Base-by-base conservation (phyloP, 352 stramenopile genomes). In the Pythium brassicae region DNA sequence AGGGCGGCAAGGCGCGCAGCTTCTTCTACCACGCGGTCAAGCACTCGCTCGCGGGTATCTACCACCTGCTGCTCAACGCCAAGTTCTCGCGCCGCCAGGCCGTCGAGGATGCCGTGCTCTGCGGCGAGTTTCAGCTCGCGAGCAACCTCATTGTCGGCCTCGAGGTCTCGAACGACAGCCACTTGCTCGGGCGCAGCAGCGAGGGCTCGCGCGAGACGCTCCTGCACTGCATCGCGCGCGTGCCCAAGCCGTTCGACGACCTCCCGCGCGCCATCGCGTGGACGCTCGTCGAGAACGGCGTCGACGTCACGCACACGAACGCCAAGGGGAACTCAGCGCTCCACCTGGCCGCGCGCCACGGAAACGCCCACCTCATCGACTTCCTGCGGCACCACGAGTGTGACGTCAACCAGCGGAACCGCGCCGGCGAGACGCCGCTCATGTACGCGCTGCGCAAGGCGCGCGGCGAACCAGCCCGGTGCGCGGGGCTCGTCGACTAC, bases 11-110 rank as follows among this genome's bases (percentile, higher is more conserved):
- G 39, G 59, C 65, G 19, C 74, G 69, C 37, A 90, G 83, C 45
- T 89, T 85, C 63, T 92, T 90, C 50, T 90, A 87, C 50, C 74
- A 88, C 46, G 83, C 83, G 1, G 79, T 92, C 17, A 83, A 73
- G 57, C 65, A 90, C 51, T 74, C 68, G 6, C 66, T 89, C 6
- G 83, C 79, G 0, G 83, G 79, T 4, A 87, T 92, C 22, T 92
- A 76, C 42, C 83, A 92, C 59, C 78, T 92, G 66, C 66, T 92
- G 5, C 57, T 92, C 10, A 89, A 71, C 44, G 70, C 77, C 14
- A 87, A 85, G 53, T 92, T 90, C 53, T 81, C 62, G 20, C 78
- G 76, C 15, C 76, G 79, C 17, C 83, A 92, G 69, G 83, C 79
- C 0, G 73, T 90, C 8, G 83, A 92, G 59, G 83, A 92, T 40